Conservation (phyloP, 768 basidiomycete genomes). For the Termitomyces sp. region DNA sequence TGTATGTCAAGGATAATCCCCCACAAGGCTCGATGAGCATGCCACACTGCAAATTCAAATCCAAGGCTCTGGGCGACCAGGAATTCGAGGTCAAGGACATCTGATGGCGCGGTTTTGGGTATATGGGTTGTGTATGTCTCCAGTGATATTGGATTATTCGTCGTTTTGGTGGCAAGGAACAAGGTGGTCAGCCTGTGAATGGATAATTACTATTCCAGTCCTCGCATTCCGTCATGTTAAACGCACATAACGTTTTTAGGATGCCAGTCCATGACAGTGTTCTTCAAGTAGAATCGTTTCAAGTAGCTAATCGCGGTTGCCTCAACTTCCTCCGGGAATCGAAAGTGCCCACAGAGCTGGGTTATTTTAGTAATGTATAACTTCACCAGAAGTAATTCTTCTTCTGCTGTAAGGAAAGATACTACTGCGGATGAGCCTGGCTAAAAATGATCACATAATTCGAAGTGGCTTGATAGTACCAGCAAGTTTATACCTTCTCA, state of each 20-base stretch:
- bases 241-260: conserved; percentile 96
- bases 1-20: conserved; percentile 87
- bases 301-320: conserved; percentile 89
- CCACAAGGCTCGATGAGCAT: conserved; percentile 83
- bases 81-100: conserved; percentile 93
- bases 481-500: conserved; percentile 54
- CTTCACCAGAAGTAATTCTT: conserved; percentile 85
- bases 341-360: conserved; percentile 78
- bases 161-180: conserved; percentile 95
- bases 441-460: conserved; percentile 28
- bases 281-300: conserved; percentile 95
- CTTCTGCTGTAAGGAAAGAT: conserved; percentile 70
- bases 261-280: conserved; percentile 99
- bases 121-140: conserved; percentile 82
- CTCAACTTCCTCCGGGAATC: conserved; percentile 89
- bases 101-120: conserved; percentile 70
- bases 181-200: conserved; percentile 81
- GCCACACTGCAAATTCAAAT: conserved; percentile 95
- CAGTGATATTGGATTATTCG: conserved; percentile 88
- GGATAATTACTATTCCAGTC: conserved; percentile 1
- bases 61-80: conserved; percentile 89
- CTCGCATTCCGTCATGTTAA: background rate
- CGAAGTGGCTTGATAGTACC: conserved; percentile 7
- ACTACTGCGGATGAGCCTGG: conserved; percentile 69
- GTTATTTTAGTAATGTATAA: conserved; percentile 86